Evolutionary conservation across 2,329 filamentous ascomycete genomes (phyloP).

Genomic region (Neonectria punicea): DNA sequence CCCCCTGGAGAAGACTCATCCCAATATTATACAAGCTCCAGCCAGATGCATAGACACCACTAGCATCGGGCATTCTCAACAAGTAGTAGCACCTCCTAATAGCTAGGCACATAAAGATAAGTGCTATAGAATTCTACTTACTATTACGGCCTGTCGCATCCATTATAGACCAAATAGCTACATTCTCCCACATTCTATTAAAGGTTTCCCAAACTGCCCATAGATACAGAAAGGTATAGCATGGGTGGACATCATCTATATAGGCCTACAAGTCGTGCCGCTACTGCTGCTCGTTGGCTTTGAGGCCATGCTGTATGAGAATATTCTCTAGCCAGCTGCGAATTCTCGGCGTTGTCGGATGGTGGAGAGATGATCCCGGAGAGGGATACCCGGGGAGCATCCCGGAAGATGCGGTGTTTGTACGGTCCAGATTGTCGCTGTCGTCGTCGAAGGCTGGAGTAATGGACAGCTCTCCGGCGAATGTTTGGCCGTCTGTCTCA

Average conservation of each 20-base stretch:
- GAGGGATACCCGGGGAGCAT: too few species aligned
- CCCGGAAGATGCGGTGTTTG: conserved; percentile 2
- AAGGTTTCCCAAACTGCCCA: conserved; percentile 29
- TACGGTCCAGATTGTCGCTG: conserved; percentile 2
- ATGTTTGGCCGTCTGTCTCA: conserved; percentile 32
- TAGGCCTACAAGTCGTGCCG: conserved; percentile 26
- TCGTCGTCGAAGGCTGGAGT: conserved; percentile 25
- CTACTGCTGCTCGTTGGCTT: too few species aligned
- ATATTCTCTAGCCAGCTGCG: too few species aligned
- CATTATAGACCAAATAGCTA: conserved; percentile 13
- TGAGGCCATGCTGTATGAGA: too few species aligned
- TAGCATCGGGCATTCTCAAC: conserved; percentile 25
- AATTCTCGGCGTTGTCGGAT: too few species aligned
- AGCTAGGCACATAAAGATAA: conserved; percentile 32
- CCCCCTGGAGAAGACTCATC: conserved; percentile 22
- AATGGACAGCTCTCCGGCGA: conserved; percentile 32
- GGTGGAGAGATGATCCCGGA: too few species aligned
- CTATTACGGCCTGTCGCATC: conserved; percentile 16
- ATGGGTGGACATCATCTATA: conserved; percentile 29
- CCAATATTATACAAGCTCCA: conserved; percentile 32
- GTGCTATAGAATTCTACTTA: conserved; percentile 20
- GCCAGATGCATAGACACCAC: conserved; percentile 26
- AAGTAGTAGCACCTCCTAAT: conserved; percentile 27
- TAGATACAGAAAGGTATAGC: conserved; percentile 26
- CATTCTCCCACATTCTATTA: conserved; percentile 30